Conservation (phyloP, 345 rosid species). For the Gynandropsis gynandra region DNA sequence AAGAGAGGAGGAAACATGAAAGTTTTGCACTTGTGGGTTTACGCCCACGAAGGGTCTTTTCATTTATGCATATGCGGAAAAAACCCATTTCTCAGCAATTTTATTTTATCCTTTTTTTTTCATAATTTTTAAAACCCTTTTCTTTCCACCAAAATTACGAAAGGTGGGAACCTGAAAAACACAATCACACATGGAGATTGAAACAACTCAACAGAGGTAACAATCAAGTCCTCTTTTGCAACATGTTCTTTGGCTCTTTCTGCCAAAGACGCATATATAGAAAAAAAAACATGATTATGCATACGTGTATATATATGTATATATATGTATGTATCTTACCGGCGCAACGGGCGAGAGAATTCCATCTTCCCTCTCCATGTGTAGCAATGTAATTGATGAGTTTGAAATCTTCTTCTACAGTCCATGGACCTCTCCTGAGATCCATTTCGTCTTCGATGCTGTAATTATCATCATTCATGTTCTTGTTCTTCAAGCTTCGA, state of each 20-base stretch:
- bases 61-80: slow-evolving; percentile 4
- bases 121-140: too few relatives aligned
- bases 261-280: slow-evolving; percentile 1
- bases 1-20: slow-evolving; percentile 1
- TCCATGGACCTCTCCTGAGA: slow-evolving; percentile 76
- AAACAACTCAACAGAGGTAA: background rate
- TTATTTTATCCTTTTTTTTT: too few relatives aligned
- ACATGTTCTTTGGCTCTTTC: background rate
- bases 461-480: slow-evolving; percentile 7
- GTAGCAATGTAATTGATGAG: slow-evolving; percentile 61
- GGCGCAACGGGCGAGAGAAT: slow-evolving; percentile 59
- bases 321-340: slow-evolving; percentile 33
- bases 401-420: slow-evolving; percentile 66
- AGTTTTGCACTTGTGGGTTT: slow-evolving; percentile 1
- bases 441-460: slow-evolving; percentile 37
- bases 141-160: too few relatives aligned
- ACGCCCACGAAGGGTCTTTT: slow-evolving; percentile 10
- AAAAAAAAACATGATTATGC: too few relatives aligned
- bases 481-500: slow-evolving; percentile 12
- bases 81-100: background rate
- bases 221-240: background rate
- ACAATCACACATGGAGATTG: slow-evolving; percentile 1
- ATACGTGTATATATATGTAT: background rate
- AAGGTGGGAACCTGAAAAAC: too few relatives aligned
- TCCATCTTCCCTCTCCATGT: slow-evolving; percentile 91